Conservation (phyloP, 345 rosid species). For the Schrenkiella parvula region DNA sequence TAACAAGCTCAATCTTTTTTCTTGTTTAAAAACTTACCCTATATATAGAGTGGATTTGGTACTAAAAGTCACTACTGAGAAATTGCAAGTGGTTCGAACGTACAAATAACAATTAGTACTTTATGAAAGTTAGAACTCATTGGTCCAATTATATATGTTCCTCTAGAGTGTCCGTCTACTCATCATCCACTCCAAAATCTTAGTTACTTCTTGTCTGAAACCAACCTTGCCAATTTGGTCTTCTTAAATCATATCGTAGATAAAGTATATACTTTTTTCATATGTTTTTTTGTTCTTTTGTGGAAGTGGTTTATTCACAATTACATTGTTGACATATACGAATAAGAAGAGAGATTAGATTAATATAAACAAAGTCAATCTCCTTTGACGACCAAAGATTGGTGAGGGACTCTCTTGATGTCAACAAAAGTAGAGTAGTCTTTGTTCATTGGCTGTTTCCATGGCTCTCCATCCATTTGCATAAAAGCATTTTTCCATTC, state of each 20-base stretch:
- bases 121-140: slow-evolving; percentile 25
- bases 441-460: slow-evolving; percentile 78
- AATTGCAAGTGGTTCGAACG: slow-evolving; percentile 31
- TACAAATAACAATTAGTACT: slow-evolving; percentile 15
- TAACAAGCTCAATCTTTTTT: neutral
- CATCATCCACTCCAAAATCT: slow-evolving; percentile 24
- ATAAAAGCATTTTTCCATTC: slow-evolving; percentile 80
- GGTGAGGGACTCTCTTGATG: slow-evolving; percentile 73
- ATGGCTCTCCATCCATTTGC: slow-evolving; percentile 99
- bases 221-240: slow-evolving; percentile 14
- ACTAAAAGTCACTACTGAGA: slow-evolving; percentile 4
- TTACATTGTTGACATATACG: neutral
- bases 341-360: neutral
- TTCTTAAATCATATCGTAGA: neutral
- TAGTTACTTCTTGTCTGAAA: slow-evolving; percentile 21
- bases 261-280: neutral
- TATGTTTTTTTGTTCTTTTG: neutral
- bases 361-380: slow-evolving; percentile 34
- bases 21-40: neutral
- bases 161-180: slow-evolving; percentile 26
- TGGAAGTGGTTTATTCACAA: slow-evolving; percentile 15
- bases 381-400: slow-evolving; percentile 63
- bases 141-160: slow-evolving; percentile 23
- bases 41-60: slow-evolving; percentile 14
- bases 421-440: slow-evolving; percentile 74